Evolutionary conservation across 257 asterid genomes (phyloP).

Genomic region (Rehmannia glutinosa): DNA sequence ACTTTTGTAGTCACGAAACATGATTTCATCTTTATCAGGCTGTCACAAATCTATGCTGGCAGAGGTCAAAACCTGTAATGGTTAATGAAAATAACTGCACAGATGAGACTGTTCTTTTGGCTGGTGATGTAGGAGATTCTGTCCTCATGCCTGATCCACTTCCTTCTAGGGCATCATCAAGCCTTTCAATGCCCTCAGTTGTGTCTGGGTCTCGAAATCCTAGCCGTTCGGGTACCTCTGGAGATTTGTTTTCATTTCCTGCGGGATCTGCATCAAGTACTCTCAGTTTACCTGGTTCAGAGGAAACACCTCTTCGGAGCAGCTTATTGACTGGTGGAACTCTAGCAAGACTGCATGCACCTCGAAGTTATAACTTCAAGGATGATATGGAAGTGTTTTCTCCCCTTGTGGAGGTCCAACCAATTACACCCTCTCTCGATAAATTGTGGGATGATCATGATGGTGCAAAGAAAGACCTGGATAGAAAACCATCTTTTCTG

Average conservation of each 20-base stretch:
- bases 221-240: conserved; percentile 51
- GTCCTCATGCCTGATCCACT: conserved; percentile 97
- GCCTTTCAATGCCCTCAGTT: conserved; percentile 44
- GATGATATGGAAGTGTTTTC: conserved; percentile 99
- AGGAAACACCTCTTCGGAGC: conserved; percentile 71
- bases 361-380: conserved; percentile 74
- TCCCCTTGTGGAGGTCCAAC: conserved; percentile 94
- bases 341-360: conserved; percentile 71
- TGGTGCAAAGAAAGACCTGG: conserved; percentile 57
- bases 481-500: conserved; percentile 51
- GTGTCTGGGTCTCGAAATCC: conserved; percentile 65
- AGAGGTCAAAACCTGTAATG: conserved; percentile 69
- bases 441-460: conserved; percentile 67
- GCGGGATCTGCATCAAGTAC: conserved; percentile 46
- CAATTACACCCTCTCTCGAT: conserved; percentile 84
- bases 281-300: conserved; percentile 40
- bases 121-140: conserved; percentile 85
- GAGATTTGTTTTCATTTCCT: conserved; percentile 53
- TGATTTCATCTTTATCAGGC: conserved; percentile 56
- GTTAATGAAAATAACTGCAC: conserved; percentile 71
- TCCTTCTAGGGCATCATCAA: conserved; percentile 73
- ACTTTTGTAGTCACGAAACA: conserved; percentile 14
- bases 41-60: conserved; percentile 92
- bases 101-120: conserved; percentile 70
- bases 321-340: conserved; percentile 60